These are phyloP conservation scores for Pelargonium australe DNA, from an alignment of 441 rosid species.

Conservation along the genomic window DNA sequence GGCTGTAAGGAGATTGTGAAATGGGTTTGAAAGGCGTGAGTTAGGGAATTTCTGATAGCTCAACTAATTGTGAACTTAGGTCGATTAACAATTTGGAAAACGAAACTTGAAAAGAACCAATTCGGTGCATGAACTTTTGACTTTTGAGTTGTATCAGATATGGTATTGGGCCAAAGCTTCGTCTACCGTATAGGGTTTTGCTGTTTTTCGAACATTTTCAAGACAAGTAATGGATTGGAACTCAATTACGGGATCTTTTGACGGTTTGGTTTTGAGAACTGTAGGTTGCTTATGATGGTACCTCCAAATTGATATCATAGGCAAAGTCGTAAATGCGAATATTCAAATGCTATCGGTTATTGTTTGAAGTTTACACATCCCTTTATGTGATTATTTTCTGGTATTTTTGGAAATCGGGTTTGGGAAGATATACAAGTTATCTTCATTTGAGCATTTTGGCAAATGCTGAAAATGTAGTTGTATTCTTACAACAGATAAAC, in stretches of 20 bases:
- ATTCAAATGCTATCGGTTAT: no score
- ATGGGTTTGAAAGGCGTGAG: neutral
- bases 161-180: no score
- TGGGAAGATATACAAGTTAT: neutral
- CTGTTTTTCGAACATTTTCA: neutral
- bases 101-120: no score
- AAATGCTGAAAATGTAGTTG: conserved; percentile 1
- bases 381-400: no score
- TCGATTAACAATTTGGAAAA: neutral
- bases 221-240: neutral
- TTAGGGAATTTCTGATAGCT: neutral
- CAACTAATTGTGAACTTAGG: neutral
- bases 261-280: neutral
- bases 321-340: no score
- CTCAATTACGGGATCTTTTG: neutral
- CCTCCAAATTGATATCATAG: no score
- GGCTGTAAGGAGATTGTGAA: neutral
- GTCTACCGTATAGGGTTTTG: neutral
- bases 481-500: neutral
- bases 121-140: no score
- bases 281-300: neutral
- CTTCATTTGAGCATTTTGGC: neutral
- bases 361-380: no score
- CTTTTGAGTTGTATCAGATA: no score
- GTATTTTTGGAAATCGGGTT: no score